Evolutionary conservation across 805 yeast species (phyloP).

Genomic region (Candida mattraensis): DNA sequence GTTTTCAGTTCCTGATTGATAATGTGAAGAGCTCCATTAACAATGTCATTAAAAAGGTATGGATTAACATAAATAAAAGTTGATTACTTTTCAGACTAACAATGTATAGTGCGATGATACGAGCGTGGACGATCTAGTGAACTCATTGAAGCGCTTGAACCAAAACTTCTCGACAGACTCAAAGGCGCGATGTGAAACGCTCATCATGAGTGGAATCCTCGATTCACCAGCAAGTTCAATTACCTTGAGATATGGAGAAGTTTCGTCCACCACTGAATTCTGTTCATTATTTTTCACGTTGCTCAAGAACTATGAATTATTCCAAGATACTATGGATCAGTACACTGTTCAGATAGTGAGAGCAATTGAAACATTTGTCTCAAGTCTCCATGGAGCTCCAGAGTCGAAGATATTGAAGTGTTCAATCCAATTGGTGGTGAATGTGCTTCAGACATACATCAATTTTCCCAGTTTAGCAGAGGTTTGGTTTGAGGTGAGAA

Average conservation of each 20-base stretch:
- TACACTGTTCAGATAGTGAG: slow-evolving; percentile 7
- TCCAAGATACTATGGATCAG: slow-evolving; percentile 14
- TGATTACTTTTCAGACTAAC: slow-evolving; percentile 3
- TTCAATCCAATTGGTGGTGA: slow-evolving; percentile 14
- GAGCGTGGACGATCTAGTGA: slow-evolving; percentile 10
- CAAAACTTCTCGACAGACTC: slow-evolving; percentile 18
- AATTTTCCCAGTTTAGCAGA: slow-evolving; percentile 17
- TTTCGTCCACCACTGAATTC: slow-evolving; percentile 12
- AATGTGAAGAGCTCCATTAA: slow-evolving; percentile 10
- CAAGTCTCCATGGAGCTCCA: slow-evolving; percentile 12
- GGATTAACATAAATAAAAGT: no score
- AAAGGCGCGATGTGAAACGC: slow-evolving; percentile 10
- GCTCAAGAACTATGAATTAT: slow-evolving; percentile 15
- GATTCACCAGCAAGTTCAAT: slow-evolving; percentile 8
- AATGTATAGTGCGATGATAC: slow-evolving; percentile 15
- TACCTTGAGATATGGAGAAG: slow-evolving; percentile 14
- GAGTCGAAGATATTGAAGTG: slow-evolving; percentile 14
- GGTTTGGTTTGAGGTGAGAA: slow-evolving; percentile 18
- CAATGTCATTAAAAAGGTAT: slow-evolving; percentile 4
- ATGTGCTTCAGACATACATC: slow-evolving; percentile 12
- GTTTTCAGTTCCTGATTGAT: slow-evolving; percentile 20
- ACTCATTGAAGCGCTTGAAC: slow-evolving; percentile 17
- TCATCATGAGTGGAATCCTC: slow-evolving; percentile 15
- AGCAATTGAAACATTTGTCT: slow-evolving; percentile 13
- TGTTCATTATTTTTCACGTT: slow-evolving; percentile 12